Conservation (phyloP, 345 rosid species). For the Boechera retrofracta region DNA sequence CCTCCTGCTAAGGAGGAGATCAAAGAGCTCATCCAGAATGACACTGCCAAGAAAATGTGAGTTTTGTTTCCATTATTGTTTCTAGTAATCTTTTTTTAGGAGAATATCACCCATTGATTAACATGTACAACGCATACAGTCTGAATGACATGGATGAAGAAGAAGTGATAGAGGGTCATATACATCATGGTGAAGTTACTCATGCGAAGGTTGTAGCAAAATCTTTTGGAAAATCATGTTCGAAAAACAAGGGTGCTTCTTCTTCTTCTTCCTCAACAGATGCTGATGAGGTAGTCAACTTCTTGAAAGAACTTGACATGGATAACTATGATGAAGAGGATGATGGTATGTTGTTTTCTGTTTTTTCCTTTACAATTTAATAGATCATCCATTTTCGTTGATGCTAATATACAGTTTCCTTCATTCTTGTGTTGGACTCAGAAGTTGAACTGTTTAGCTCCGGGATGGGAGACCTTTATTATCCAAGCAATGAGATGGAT, state of each 20-base stretch:
- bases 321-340: conserved; percentile 87
- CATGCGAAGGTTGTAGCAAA: conserved; percentile 69
- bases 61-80: neutral
- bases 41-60: conserved; percentile 51
- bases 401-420: neutral
- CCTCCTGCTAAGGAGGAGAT: conserved; percentile 73
- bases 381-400: neutral
- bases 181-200: conserved; percentile 47
- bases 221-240: conserved; percentile 56
- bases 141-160: conserved; percentile 50
- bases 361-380: too few relatives aligned
- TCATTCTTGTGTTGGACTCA: conserved; percentile 39
- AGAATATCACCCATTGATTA: neutral
- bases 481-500: conserved; percentile 82
- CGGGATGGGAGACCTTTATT: conserved; percentile 70
- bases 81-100: neutral
- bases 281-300: conserved; percentile 60
- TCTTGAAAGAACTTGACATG: conserved; percentile 77
- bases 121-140: neutral
- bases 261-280: conserved; percentile 42
- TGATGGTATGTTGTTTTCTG: conserved; percentile 51
- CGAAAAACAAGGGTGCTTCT: conserved; percentile 46
- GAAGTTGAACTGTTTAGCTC: conserved; percentile 67
- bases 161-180: conserved; percentile 38
- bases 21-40: conserved; percentile 59